Base-by-base conservation (phyloP, 768 basidiomycete species). In the Collybia sp. region DNA sequence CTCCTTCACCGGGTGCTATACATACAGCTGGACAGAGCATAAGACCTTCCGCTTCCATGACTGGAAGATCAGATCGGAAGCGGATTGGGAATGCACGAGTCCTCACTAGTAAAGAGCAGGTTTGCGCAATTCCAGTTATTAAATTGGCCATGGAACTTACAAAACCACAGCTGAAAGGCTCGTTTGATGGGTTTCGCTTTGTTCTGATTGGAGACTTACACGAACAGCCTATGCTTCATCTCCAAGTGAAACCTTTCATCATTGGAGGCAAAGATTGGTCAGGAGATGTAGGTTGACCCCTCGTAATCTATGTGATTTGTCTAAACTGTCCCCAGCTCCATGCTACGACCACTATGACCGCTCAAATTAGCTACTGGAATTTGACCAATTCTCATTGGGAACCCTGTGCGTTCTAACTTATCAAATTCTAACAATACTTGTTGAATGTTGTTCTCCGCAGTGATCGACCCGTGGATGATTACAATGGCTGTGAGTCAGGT, bases 341-440 rank as follows among this genome's bases (percentile, higher is more conserved):
- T 59, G 88, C 91, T 5, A 83, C 85, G 5, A 87, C 88, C 1
- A 84, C 86, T 0, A 70, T 97, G 57, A 82, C 85, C 17, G 84
- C 83, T 2, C 82, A 85, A 42, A 85, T 96, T 61, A 92, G 83
- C 48, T 99, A 96, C 58, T 99, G 93, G 91, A 99, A 99, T 63
- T 65, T 98, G 42, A 84, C 85, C 17, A 97, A 96, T 59, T 98
- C 96, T 40, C 93, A 98, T 58, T 99, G 96, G 93, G 96, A 98
- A 65, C 95, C 96, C 25, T 62, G 88, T 88, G 58, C 52, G 83
- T 66, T 1, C 40, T 17, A 30, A 30, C 33, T 2, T 44, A n/a
- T 32, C 15, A 6, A 11, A 30, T 41, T 47, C n/a, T 44, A 10
- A 51, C 48, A n/a, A 48, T 30, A 42, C 41, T 12, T 45, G n/a